Percentiles rank a stretch among this genome's conserved stretches.
Evolutionary conservation across 148 eudicot genomes (phyloP).

Genomic region (Vaccinium corymbosum): DNA sequence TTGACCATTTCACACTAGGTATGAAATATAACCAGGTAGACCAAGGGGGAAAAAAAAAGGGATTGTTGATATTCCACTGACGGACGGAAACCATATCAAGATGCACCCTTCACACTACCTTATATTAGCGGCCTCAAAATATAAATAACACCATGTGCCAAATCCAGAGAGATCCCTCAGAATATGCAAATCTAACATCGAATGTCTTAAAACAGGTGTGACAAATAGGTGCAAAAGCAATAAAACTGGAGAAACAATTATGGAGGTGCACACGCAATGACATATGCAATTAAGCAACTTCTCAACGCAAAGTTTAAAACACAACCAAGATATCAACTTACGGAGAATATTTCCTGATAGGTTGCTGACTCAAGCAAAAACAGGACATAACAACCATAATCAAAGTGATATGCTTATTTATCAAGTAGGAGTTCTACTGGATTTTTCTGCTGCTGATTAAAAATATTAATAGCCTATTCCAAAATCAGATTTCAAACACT

Average conservation of each 20-base stretch:
- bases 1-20: background rate
- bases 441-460: background rate
- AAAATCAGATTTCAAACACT: background rate
- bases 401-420: background rate
- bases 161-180: background rate
- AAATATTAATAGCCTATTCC: background rate
- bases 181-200: background rate
- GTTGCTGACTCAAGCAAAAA: background rate
- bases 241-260: background rate
- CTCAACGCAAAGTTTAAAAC: background rate
- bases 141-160: background rate
- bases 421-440: background rate
- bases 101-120: background rate
- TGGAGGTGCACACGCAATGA: background rate
- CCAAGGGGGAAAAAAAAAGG: background rate
- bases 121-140: background rate
- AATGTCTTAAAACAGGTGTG: background rate
- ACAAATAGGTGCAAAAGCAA: conserved; percentile 1
- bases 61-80: background rate
- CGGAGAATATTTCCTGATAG: background rate
- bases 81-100: background rate
- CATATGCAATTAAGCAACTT: background rate
- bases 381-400: background rate
- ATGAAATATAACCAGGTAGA: background rate
- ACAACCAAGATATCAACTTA: background rate